phyloP scores from a whole-genome alignment of 1,139 yeast genomes.

The Yamadazyma dushanensis region DNA sequence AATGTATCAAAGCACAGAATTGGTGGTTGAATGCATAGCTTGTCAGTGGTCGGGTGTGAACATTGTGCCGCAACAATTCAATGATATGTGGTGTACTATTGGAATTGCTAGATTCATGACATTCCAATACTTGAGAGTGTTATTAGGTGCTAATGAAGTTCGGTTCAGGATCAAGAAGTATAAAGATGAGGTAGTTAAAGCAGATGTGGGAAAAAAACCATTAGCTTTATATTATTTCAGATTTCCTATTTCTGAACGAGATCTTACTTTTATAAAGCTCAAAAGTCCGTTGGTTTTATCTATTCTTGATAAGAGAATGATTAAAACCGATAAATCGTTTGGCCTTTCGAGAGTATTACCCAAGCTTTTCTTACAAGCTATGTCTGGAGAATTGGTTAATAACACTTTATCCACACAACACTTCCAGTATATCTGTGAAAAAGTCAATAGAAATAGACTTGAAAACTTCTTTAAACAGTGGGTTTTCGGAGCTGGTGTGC shows the following conservation, averaged over 20 bases:
- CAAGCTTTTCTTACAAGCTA: constrained; percentile 85
- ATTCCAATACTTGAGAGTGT: constrained; percentile 59
- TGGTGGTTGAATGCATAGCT: constrained; percentile 69
- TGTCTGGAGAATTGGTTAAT: constrained; percentile 88
- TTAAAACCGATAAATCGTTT: constrained; percentile 91
- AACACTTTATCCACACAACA: constrained; percentile 80
- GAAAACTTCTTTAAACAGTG: constrained; percentile 89
- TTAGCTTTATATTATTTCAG: constrained; percentile 65
- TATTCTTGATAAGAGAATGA: constrained; percentile 88
- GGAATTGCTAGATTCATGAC: constrained; percentile 90
- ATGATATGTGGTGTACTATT: constrained; percentile 89
- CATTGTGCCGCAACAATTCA: constrained; percentile 75
- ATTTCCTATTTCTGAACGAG: constrained; percentile 65
- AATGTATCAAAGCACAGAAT: constrained; percentile 66
- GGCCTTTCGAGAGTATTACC: constrained; percentile 92
- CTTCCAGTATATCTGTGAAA: constrained; percentile 90
- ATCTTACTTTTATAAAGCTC: constrained; percentile 63
- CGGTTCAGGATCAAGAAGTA: constrained; percentile 66
- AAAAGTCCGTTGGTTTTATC: constrained; percentile 86
- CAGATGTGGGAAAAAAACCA: constrained; percentile 83
- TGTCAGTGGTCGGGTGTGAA: constrained; percentile 94
- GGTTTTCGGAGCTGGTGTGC: constrained; percentile 90
- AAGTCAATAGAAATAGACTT: constrained; percentile 83
- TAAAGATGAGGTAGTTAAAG: constrained; percentile 65
- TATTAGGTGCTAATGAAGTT: constrained; percentile 85